Base-by-base conservation (phyloP, 345 rosid genomes). In the Gossypium ekmanianum region DNA sequence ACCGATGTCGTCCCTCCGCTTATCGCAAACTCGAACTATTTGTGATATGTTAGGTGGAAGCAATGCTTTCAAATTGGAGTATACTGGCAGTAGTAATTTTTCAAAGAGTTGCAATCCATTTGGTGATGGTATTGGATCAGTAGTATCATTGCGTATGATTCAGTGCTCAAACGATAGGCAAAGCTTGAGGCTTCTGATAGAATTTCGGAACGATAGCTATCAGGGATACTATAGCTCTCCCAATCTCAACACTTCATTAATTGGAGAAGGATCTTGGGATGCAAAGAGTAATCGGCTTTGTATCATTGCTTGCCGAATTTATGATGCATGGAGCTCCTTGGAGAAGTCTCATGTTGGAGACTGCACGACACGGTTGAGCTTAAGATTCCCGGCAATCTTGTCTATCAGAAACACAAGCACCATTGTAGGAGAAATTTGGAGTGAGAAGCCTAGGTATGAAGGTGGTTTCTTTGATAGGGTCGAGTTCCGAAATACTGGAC, bases 231-330 rank as follows among this genome's bases (percentile, higher is more conserved):
- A 72, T 58, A 50, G 75, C 26, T 69, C 63, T 41, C 73, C 71
- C 39, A 43, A 71, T 67, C 52, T 50, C 14, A 72, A 4, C 64
- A 72, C 44, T 39, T 62, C 75, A 3, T 58, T 89, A 56, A 68
- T 89, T 44, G 93, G 84, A 8, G 90, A 89, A 84, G 91, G 84
- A 48, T 8, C 68, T 29, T 87, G 90, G 90, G 90, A 84, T 54
- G 77, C 76, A 3, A 76, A 73, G 67, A 82, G 59, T 58, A 76
- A 86, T 61, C 74, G 22, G 51, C 78, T 86, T 17, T 75, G 72
- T 73, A 51, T 83, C 22, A 71, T 68, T 29, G 88, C 83, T 12
- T 84, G 84, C 41, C 74, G 80, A 43, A 66, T 86, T 43, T 67
- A 71, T 58, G 79, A 79, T 52, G 61, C 54, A 9, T 34, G 0